A percentile compares a stretch with the other conserved stretches of the same genome.
Conservation (phyloP, 2,329 filamentous ascomycete genomes). For the Cephalotrichum gorgonifer region DNA sequence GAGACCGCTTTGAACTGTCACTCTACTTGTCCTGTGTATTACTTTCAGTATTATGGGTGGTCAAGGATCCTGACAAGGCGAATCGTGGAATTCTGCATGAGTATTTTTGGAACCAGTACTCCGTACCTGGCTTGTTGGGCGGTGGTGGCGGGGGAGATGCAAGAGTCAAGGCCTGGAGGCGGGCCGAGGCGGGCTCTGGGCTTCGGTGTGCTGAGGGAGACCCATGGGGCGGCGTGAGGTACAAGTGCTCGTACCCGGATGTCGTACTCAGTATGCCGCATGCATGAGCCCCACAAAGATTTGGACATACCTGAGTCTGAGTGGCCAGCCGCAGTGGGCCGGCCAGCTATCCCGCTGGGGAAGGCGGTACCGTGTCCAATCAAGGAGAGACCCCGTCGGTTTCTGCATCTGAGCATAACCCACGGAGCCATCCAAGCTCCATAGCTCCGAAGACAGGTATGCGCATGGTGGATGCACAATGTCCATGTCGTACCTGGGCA, state of each 20-base stretch:
- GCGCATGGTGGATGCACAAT: not conserved
- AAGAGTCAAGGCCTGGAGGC: no score
- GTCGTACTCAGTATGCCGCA: no score
- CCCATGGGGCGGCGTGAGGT: no score
- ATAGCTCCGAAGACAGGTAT: not conserved
- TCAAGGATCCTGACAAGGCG: not conserved
- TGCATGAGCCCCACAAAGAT: no score
- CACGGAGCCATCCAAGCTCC: not conserved
- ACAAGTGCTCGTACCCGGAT: no score
- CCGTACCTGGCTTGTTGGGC: not conserved
- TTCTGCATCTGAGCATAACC: not conserved
- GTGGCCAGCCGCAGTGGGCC: not conserved
- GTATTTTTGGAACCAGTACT: not conserved
- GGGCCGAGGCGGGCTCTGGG: not conserved
- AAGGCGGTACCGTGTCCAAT: constrained; percentile 22
- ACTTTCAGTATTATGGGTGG: no score
- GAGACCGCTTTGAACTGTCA: not conserved
- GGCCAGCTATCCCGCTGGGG: constrained; percentile 12
- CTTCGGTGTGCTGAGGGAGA: not conserved
- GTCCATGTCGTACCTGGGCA: not conserved
- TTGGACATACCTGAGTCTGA: not conserved
- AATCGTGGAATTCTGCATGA: not conserved
- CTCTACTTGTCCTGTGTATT: no score
- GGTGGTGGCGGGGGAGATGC: no score
- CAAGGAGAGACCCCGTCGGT: constrained; percentile 4